A percentile compares a stretch with the other conserved stretches of the same genome.
phyloP scores from a whole-genome alignment of 2,329 filamentous ascomycete genomes.

The Chaetoscypha palmicola region DNA sequence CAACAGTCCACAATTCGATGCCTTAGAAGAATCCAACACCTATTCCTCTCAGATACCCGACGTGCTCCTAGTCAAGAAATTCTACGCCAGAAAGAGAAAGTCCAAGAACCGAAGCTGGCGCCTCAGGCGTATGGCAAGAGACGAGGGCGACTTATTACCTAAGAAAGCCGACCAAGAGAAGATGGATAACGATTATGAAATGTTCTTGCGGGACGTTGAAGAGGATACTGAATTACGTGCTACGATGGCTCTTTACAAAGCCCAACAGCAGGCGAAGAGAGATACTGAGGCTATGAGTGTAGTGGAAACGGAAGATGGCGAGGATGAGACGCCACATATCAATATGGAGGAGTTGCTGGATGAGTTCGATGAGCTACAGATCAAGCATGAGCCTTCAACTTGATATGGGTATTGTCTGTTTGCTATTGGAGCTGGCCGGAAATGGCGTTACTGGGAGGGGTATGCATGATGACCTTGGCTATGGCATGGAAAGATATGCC shows the following conservation, averaged over 20 bases:
- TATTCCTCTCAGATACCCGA: conserved; percentile 80
- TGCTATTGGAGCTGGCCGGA: too few relatives aligned
- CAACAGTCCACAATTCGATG: conserved; percentile 82
- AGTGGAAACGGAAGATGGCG: conserved; percentile 53
- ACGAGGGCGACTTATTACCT: conserved; percentile 80
- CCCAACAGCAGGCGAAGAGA: conserved; percentile 36
- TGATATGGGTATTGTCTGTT: too few relatives aligned
- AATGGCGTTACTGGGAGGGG: too few relatives aligned
- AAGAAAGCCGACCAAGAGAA: conserved; percentile 82
- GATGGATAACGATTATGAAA: conserved; percentile 90
- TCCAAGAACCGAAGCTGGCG: conserved; percentile 81
- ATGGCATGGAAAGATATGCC: too few relatives aligned
- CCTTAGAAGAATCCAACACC: conserved; percentile 68
- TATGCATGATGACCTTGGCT: too few relatives aligned
- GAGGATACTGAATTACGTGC: conserved; percentile 84
- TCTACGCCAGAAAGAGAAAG: conserved; percentile 83
- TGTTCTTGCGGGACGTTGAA: conserved; percentile 95
- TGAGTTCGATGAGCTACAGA: conserved; percentile 83
- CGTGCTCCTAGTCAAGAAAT: conserved; percentile 93
- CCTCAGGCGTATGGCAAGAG: conserved; percentile 85
- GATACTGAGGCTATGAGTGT: conserved; percentile 61
- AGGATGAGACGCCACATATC: conserved; percentile 62
- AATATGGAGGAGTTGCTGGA: conserved; percentile 79
- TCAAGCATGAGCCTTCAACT: conserved; percentile 39
- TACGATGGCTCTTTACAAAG: conserved; percentile 82